Base-by-base conservation (phyloP, 148 eudicot genomes). In the Rhododendron griersonianum region DNA sequence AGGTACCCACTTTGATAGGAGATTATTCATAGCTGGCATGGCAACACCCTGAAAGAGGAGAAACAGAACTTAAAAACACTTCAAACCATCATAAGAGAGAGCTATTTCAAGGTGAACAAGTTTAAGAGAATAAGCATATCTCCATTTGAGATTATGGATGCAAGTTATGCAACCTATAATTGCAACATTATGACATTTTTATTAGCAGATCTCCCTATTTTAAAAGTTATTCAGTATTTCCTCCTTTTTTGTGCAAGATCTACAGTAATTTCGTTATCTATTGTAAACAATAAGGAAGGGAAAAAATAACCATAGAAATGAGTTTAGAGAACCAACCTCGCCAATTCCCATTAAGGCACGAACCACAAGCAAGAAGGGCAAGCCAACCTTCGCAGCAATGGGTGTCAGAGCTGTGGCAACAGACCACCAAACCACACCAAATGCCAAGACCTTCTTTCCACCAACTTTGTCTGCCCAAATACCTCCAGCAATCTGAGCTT, bases 11-110 rank as follows among this genome's bases (percentile, higher is more conserved):
- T 94, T 97, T 81, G 98, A 92, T 44, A 97, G 91, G 78, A 97
- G 91, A 90, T 95, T 97, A 78, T 93, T 95, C 99, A 97, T 97
- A 71, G 99, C 99, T 71, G 99, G 99, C 99, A 97, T 97, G 45
- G 99, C 99, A 86, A 97, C 99, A 85, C 99, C 99, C 99, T 97
- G 90, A 37, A 83, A 83, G 51, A 87, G n/a, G 30, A 84, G 81
- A 89, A 59, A 78, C 7, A 65, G 71, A 89, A 63, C 35, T 50
- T 23, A 85, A 28, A 48, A 10, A 10, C 51, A 18, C 47, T 50
- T 50, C 48, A 28, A 67, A 71, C 39, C 8, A 71, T 30, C 28
- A 81, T 53, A 82, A 50, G 41, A 80, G 18, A 80, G 37, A 51
- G 11, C 28, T 53, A 80, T 37, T 59, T 57, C 28, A 82, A 21